Evolutionary conservation across 257 asterid genomes (phyloP).

Genomic region (Nicotiana sylvestris): DNA sequence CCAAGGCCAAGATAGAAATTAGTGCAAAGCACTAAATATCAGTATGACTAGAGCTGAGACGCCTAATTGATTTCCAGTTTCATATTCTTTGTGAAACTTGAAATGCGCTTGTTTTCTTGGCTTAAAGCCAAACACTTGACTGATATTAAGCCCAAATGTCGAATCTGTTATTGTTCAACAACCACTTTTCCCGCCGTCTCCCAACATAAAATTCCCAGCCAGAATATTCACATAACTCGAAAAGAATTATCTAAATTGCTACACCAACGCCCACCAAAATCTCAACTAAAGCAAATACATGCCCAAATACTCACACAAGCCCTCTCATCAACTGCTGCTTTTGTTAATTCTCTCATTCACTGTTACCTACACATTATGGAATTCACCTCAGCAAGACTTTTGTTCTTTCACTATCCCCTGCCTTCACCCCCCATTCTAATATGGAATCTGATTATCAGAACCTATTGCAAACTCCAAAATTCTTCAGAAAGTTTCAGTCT

Average conservation of each 20-base stretch:
- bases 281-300: conserved; percentile 61
- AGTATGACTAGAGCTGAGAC: not conserved
- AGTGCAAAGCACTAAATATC: not conserved
- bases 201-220: conserved; percentile 24
- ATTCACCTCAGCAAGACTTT: conserved; percentile 31
- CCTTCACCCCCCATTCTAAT: conserved; percentile 52
- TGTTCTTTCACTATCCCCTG: conserved; percentile 45
- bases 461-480: conserved; percentile 43
- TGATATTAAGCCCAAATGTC: not conserved
- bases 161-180: not conserved
- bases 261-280: conserved; percentile 43
- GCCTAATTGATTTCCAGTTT: not conserved
- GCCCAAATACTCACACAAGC: conserved; percentile 46
- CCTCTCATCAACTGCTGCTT: conserved; percentile 24
- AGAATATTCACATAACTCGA: conserved; percentile 19
- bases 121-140: not conserved
- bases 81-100: not conserved
- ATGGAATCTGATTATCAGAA: conserved; percentile 70
- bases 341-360: conserved; percentile 59
- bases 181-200: conserved; percentile 12
- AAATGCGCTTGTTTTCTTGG: conserved; percentile 3
- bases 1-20: not conserved
- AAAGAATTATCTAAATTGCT: conserved; percentile 42
- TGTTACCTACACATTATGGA: conserved; percentile 50
- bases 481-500: conserved; percentile 43